Base-by-base conservation (phyloP, 805 yeast species). In the Yarrowia sp. region DNA sequence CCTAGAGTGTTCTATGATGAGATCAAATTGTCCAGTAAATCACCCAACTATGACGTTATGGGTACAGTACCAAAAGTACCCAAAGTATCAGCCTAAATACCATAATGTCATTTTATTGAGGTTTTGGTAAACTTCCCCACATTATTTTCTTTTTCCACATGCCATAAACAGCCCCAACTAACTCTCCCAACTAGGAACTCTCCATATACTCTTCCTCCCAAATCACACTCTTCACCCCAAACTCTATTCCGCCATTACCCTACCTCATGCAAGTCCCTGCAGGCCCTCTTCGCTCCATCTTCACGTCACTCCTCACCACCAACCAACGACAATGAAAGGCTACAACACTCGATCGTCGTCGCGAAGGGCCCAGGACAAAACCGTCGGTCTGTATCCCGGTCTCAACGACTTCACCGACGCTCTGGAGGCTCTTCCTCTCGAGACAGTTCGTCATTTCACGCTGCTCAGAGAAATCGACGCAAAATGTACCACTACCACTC, bases 391-490 rank as follows among this genome's bases (percentile, higher is more conserved):
- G 24, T 86, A 82, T 68, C 96, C 97, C 0, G 98, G 98, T 0
- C 79, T 95, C 63, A 93, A 92, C 76, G 99, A 95, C 74, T 83
- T 95, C 64, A 81, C 90, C 49, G 99, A 95, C 77, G 92, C 92
- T 0, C 83, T 93, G 59, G 96, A 92, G 72, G 97, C 97, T 24
- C 80, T 92, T 67, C 99, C 99, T 0, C 72, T 81, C 65, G 97
- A 91, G 69, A 80, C 90, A 43, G 84, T 92, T 58, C 84, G 92
- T 62, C 93, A 92, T 72, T 85, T 92, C 74, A 95, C 98, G 1
- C 78, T 91, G 16, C 78, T 95, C 68, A 90, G 91, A 72, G 99
- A 95, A 73, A 92, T 95, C 62, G 98, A 92, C 72, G 98, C 98
- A 67, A 93, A 93, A 74, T 90, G 97, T 74, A 88, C 88, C 36